Evolutionary conservation across 2,329 filamentous ascomycete species (phyloP), one percentile per base, ranked within the genome.

Genomic region (Colletotrichum gigasporum): DNA sequence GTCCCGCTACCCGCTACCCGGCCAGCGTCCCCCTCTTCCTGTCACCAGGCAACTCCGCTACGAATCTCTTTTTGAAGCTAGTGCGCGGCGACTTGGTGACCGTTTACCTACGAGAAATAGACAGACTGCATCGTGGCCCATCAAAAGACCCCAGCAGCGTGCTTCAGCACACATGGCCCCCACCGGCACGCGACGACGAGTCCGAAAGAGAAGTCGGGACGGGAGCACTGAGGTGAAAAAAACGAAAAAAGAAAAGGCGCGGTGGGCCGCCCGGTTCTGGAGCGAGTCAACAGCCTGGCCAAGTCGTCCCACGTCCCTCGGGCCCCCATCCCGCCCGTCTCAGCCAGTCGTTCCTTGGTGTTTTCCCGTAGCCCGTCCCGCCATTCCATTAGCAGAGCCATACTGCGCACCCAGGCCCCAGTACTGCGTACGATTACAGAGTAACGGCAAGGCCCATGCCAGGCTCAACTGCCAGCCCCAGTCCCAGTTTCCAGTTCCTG

Each of bases 261-360:
- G 35, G 53, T 39, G 59, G 53, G 30, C 30, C 37, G 16, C 28
- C 35, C 35, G 39, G 55, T 41, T 61, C 61, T 64, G 48, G 61
- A 64, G 61, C 61, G 61, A 64, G 61, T 64, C 61, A 64, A 64
- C 48, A 54, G 56, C 56, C 61, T 34, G 35, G 61, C 48, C 59
- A 56, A 45, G 55, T 44, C 55, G 55, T 51, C 37, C 55, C 45
- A 61, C 41, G 57, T 55, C 42, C 24, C 32, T 48, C 30, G 32
- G 39, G 32, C 39, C 47, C 30, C 35, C 22, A 37, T 35, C 32
- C 32, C 47, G 47, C 16, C n/a, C 16, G 30, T 34, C 28, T 14
- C 20, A 41, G 39, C 39, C 51, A 54, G 26, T 42, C n/a, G 26
- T 41, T 57, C n/a, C 24, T 34, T 50, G 35, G 37, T 42, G 45